phyloP scores from a whole-genome alignment of 192 early-diverging fungal species.

The Diversispora epigaea region DNA sequence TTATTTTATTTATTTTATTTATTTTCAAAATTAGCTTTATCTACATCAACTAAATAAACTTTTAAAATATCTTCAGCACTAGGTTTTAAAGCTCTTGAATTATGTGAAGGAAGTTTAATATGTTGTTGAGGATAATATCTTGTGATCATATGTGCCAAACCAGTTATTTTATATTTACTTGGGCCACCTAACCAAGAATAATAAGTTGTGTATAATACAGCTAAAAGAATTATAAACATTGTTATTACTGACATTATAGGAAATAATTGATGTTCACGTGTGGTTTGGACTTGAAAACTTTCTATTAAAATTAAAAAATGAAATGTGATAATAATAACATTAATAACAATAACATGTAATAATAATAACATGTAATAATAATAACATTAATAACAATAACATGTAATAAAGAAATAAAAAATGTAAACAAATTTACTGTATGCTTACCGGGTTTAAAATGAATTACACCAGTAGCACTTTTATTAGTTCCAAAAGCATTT shows the following conservation, averaged over 20 bases:
- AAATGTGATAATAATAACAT: background rate
- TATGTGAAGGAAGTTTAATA: background rate
- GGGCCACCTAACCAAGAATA: constrained; percentile 9
- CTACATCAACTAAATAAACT: constrained; percentile 21
- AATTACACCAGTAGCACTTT: constrained; percentile 6
- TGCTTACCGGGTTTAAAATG: constrained; percentile 23
- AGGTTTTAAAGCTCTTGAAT: background rate
- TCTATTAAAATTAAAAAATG: background rate
- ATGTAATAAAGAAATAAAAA: background rate
- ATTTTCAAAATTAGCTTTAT: constrained; percentile 21
- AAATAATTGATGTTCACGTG: constrained; percentile 1
- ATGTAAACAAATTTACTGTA: background rate
- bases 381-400: background rate
- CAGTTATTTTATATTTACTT: constrained; percentile 20
- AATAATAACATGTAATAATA: too few relatives aligned
- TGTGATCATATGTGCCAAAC: constrained; percentile 3
- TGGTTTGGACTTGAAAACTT: constrained; percentile 11
- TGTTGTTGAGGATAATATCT: constrained; percentile 28
- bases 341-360: background rate
- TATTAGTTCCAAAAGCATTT: constrained; percentile 17
- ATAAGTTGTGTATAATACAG: constrained; percentile 16
- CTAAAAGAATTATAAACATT: constrained; percentile 19
- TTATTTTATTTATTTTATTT: constrained; percentile 3
- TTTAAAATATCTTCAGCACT: constrained; percentile 26
- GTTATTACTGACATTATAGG: constrained; percentile 6